Evolutionary conservation across 441 rosid species (phyloP), one percentile per base, ranked within the genome.

Genomic region (Euphorbia corollata): DNA sequence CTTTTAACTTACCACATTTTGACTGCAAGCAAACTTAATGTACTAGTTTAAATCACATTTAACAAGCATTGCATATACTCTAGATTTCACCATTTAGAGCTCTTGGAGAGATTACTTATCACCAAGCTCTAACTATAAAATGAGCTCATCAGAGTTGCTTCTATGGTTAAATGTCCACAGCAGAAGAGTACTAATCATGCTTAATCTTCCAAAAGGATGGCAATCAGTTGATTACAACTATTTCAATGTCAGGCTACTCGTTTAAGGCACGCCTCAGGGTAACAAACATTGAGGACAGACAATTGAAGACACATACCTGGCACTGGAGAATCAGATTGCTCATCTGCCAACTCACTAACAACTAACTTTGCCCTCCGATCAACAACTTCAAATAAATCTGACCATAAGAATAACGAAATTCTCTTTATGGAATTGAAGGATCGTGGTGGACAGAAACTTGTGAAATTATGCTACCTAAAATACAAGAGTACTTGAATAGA

Each of bases 361-460:
- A 92, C 98, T 75, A 90, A 84, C 87, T 95, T 95, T 30, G 99
- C 99, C 72, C 94, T 80, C 69, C 97, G 90, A 80, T 95, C 99
- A 63, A 95, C 97, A 70, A 87, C 96, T 87, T 92, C 97, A 70
- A 95, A 85, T 67, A 95, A 82, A 88, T 88, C 99, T 95, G 77
- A 59, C 62, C 36, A 77, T 15, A 38, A 50, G 6, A 60, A 32
- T 13, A 59, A 34, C 8, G 13, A 19, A 61, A 4, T 24, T 55
- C n/a, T 30, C 64, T 20, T 51, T n/a, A 18, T 38, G 32, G 45
- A 38, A 24, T 23, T 2, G 55, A 62, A 34, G 39, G 18, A 61
- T 36, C 15, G 10, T n/a, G n/a, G n/a, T n/a, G n/a, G n/a, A n/a
- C n/a, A n/a, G n/a, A n/a, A n/a, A n/a, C n/a, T 54, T 4, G 34